Evolutionary conservation across 75 land plant genomes (phyloP), one percentile per base, ranked within the genome.

Genomic region (Selaginella tamariscina): DNA sequence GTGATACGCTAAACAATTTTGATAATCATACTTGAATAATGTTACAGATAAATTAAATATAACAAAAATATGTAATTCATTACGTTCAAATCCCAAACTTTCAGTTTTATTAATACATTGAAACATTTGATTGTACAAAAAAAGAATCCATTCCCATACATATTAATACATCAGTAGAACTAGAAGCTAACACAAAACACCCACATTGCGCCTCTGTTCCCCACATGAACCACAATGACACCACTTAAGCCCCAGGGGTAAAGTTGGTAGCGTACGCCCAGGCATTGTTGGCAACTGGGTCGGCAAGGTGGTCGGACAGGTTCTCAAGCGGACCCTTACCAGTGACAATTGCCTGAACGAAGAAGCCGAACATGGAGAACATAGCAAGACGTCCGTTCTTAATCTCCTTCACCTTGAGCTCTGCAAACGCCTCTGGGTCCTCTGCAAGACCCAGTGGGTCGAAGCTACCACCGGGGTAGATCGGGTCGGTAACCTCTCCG

Each of bases 321-420:
- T 80, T 80, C 75, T 80, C 80, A 28, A 70, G 66, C 9, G 62
- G 62, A 21, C 62, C 62, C 62, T 59, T 59, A 23, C 62, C 62
- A n/a, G 62, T 59, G 24, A 59, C 62, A n/a, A 59, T 59, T 8
- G 62, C 62, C 62, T 59, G 62, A n/a, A 59, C 62, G 21, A 59
- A 59, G 62, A 59, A 59, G 26, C 62, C 62, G 21, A 59, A 59
- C 62, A 59, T 59, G 62, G 62, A 59, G 62, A 59, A 59, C 62
- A 59, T 59, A 2, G 62, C 62, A 5, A 59, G 62, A 2, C 62
- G 62, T 23, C 62, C 62, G 21, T 59, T 59, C 84, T 82, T 82
- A 68, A 82, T 22, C 71, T 82, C 84, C 84, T 82, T 82, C 21
- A 82, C 84, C 79, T 82, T 82, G 31, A 82, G 65, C 82, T 82